Evolutionary conservation across 2,329 filamentous ascomycete genomes (phyloP).

Genomic region (Aspergillus pseudotamarii): DNA sequence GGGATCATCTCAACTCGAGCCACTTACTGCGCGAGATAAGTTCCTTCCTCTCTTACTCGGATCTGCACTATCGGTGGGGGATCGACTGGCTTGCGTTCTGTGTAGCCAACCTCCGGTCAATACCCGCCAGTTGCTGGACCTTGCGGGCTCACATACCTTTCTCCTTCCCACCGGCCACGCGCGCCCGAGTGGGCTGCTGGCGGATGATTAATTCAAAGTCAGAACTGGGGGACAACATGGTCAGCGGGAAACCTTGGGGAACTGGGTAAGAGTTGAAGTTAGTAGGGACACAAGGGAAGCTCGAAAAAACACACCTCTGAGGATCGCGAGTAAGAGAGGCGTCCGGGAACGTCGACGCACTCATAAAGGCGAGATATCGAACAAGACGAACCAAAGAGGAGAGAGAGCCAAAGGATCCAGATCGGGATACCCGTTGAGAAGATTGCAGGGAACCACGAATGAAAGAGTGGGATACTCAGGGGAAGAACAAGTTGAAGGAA

Average conservation of each 20-base stretch:
- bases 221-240: constrained; percentile 50
- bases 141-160: constrained; percentile 58
- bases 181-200: constrained; percentile 68
- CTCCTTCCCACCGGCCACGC: constrained; percentile 72
- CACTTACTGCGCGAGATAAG: constrained; percentile 63
- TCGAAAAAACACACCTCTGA: constrained; percentile 39
- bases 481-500: constrained; percentile 20
- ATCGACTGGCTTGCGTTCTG: constrained; percentile 84
- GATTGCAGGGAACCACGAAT: constrained; percentile 28
- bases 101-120: constrained; percentile 8
- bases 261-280: constrained; percentile 33
- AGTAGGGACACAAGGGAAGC: constrained; percentile 17
- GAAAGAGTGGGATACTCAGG: constrained; percentile 21
- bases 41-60: constrained; percentile 49
- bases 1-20: neutral
- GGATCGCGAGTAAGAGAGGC: constrained; percentile 46
- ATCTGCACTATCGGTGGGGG: constrained; percentile 81
- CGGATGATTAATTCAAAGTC: constrained; percentile 62
- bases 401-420: constrained; percentile 24
- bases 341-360: constrained; percentile 44
- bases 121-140: neutral
- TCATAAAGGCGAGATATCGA: constrained; percentile 42
- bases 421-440: constrained; percentile 26
- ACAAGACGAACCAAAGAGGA: constrained; percentile 13
- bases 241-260: constrained; percentile 40